Base-by-base conservation (phyloP, 805 yeast species). In the Komagataella pastoris region DNA sequence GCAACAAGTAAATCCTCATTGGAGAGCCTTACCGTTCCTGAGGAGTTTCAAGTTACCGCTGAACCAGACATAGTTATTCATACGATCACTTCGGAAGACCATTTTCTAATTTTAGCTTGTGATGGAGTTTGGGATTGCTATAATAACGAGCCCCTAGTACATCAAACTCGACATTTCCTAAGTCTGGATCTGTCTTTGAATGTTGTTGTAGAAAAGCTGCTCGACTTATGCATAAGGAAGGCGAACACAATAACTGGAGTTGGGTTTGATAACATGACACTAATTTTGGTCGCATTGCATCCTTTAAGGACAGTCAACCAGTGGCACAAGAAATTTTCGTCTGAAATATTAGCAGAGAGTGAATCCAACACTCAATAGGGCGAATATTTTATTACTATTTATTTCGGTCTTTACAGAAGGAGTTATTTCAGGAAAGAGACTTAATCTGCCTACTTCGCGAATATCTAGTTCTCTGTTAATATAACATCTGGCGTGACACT, bases 111-210 rank as follows among this genome's bases (percentile, higher is more conserved):
- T 2, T 65, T 85, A 51, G 91, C 88, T 1, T 85, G 95, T 66
- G 95, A 85, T 65, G 95, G 95, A 47, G 80, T 85, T 48, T 85
- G 90, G 91, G 93, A 85, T 63, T 74, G 80, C 44, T 77, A 75
- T 59, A 79, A 77, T 53, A 81, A 82, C 56, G 72, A 70, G 47
- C 77, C 79, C 50, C 60, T 85, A 51, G 67, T 81, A 1, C 64
- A 69, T 19, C 64, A 77, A 43, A 76, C 85, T 40, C 71, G 88
- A 58, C 77, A 77, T 54, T 76, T 80, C 55, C 64, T 85, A 51
- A 69, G 77, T 0, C 58, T 76, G 30, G 88, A 85, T 1, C 72
- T 79, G 65, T 74, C 71, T 53, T 63, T 84, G 19, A 78, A 80
- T 47, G 79, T 77, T 47, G 80, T 84, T 19, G 72, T 77, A 17